Conservation (phyloP, 148 eudicot genomes). For the Diospyros lotus region DNA sequence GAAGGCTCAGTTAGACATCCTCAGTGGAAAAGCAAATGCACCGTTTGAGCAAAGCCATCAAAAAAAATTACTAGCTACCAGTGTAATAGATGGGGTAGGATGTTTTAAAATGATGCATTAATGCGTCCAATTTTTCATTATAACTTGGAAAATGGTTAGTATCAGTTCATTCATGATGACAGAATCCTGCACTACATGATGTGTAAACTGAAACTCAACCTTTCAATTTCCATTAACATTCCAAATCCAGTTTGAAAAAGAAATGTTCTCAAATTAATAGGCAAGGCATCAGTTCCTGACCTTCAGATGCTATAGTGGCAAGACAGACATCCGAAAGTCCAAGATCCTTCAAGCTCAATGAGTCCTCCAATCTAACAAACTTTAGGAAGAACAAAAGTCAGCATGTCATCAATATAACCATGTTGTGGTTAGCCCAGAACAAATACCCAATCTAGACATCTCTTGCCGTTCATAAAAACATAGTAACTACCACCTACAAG, state of each 20-base stretch:
- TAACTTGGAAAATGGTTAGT: background rate
- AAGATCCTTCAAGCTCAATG: constrained; percentile 60
- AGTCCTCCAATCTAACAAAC: constrained; percentile 62
- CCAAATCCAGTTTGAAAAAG: background rate
- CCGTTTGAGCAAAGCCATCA: background rate
- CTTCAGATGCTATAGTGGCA: constrained; percentile 84
- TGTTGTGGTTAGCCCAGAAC: background rate
- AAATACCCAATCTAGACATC: background rate
- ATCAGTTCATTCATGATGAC: background rate
- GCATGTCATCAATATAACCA: background rate
- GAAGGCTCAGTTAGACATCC: background rate
- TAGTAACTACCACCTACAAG: background rate
- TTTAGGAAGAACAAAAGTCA: constrained; percentile 35
- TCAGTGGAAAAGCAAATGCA: background rate
- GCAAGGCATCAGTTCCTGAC: constrained; percentile 34
- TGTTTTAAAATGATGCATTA: background rate
- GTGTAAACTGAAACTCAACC: background rate
- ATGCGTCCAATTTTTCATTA: background rate
- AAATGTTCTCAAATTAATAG: background rate
- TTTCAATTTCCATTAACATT: constrained; percentile 10
- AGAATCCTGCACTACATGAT: background rate
- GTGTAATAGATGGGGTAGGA: background rate
- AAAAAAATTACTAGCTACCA: background rate
- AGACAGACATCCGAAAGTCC: constrained; percentile 83
- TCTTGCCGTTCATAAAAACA: background rate